A percentile compares a stretch with the other conserved stretches of the same genome.
Evolutionary conservation across 352 stramenopile species (phyloP).

Genomic region (Chrysophaeum taylorii): DNA sequence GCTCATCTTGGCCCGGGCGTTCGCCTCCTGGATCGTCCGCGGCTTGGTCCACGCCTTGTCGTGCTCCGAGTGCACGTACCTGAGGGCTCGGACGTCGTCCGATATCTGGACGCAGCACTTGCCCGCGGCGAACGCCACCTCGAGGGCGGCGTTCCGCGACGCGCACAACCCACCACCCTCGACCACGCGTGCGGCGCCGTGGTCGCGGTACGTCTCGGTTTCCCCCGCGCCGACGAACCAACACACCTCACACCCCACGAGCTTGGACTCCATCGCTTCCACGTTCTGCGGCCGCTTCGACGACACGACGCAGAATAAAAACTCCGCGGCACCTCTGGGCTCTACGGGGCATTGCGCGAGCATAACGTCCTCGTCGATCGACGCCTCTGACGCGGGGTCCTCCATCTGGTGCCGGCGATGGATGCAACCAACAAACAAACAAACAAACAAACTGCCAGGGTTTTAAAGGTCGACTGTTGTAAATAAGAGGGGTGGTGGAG

Average conservation of each 20-base stretch:
- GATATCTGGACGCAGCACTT: background rate
- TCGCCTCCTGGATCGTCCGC: background rate
- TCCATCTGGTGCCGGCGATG: too few relatives aligned
- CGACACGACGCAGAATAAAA: background rate
- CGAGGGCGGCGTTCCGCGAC: background rate
- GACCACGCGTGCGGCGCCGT: background rate
- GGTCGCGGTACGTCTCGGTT: background rate
- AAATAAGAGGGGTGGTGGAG: too few relatives aligned
- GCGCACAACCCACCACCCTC: background rate
- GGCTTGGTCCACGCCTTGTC: background rate
- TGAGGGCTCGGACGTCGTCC: background rate
- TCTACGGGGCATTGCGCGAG: too few relatives aligned
- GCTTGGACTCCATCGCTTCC: background rate
- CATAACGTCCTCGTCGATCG: too few relatives aligned
- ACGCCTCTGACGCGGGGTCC: too few relatives aligned
- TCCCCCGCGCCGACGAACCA: background rate
- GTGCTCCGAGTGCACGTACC: background rate
- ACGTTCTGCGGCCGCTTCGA: background rate
- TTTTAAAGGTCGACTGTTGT: too few relatives aligned
- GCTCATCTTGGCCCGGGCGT: background rate
- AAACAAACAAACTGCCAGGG: too few relatives aligned
- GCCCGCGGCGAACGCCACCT: background rate
- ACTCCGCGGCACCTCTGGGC: too few relatives aligned
- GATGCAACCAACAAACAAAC: too few relatives aligned
- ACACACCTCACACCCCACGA: background rate